A percentile compares a stretch with the other conserved stretches of the same genome.
phyloP scores from a whole-genome alignment of 768 basidiomycete species.

The Xerocomellus dryophilus region DNA sequence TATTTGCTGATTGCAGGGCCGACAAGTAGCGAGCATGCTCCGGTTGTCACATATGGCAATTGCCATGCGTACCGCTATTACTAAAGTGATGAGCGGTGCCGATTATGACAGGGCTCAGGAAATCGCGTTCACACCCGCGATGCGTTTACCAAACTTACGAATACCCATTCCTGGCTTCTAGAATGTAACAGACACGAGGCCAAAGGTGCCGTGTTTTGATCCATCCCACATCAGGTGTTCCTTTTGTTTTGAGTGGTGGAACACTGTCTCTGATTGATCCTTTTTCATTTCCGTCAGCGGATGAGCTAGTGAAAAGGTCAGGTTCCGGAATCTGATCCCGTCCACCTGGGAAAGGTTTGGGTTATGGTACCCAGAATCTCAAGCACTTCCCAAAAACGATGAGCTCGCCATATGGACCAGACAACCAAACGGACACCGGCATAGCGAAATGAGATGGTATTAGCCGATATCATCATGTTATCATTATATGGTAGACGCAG shows the following conservation, averaged over 20 bases:
- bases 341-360: neutral
- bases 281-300: conserved; percentile 5
- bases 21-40: conserved; percentile 1
- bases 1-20: conserved; percentile 2
- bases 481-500: neutral
- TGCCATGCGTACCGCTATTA: neutral
- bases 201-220: neutral
- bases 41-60: conserved; percentile 4
- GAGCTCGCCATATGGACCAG: neutral
- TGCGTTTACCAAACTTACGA: conserved; percentile 4
- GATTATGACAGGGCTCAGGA: neutral
- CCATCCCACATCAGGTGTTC: conserved; percentile 13
- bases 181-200: conserved; percentile 14
- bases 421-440: neutral
- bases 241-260: conserved; percentile 12
- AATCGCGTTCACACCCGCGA: conserved; percentile 7
- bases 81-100: conserved; percentile 5
- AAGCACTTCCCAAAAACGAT: neutral
- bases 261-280: neutral
- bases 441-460: conserved; percentile 2
- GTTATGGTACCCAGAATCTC: neutral
- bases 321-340: neutral
- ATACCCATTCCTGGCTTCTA: neutral
- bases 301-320: neutral
- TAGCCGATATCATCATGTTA: neutral